Conservation (phyloP, 495 filamentous ascomycete genomes). For the Chaetomium fimeti region DNA sequence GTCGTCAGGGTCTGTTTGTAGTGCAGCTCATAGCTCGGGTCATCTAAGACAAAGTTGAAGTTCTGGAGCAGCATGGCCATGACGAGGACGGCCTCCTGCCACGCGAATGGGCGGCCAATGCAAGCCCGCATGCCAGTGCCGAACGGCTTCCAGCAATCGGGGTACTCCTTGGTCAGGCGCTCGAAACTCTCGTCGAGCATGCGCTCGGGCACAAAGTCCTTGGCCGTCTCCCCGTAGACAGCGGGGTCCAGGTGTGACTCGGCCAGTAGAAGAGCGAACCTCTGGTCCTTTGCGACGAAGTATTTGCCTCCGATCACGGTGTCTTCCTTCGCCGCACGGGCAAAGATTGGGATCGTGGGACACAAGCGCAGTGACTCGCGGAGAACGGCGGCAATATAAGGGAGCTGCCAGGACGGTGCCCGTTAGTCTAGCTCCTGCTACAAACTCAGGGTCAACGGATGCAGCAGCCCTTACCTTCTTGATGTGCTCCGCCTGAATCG, state of each 20-base stretch:
- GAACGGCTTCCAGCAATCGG: slow-evolving; percentile 58
- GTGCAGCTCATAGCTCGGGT: slow-evolving; percentile 61
- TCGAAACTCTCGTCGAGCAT: slow-evolving; percentile 64
- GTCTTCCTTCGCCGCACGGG: slow-evolving; percentile 40
- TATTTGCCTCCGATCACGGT: slow-evolving; percentile 67
- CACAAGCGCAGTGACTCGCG: slow-evolving; percentile 68
- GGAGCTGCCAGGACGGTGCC: slow-evolving; percentile 24
- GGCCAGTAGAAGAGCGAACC: slow-evolving; percentile 52
- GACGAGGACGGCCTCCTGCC: slow-evolving; percentile 59
- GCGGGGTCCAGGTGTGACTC: slow-evolving; percentile 53
- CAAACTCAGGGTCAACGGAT: background rate
- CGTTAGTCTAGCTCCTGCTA: background rate
- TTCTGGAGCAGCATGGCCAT: slow-evolving; percentile 59
- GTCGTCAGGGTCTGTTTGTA: slow-evolving; percentile 72
- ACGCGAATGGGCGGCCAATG: slow-evolving; percentile 61
- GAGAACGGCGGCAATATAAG: slow-evolving; percentile 56
- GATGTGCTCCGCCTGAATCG: slow-evolving; percentile 65
- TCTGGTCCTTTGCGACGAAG: slow-evolving; percentile 54
- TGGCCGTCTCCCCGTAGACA: slow-evolving; percentile 54
- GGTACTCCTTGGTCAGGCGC: slow-evolving; percentile 47
- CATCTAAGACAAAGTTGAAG: slow-evolving; percentile 58
- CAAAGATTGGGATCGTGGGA: slow-evolving; percentile 62
- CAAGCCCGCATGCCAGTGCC: slow-evolving; percentile 56
- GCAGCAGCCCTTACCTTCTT: slow-evolving; percentile 47
- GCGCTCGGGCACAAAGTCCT: slow-evolving; percentile 60